Evolutionary conservation across 1,284 basidiomycete species (phyloP).

Genomic region (Naganishia sp.): DNA sequence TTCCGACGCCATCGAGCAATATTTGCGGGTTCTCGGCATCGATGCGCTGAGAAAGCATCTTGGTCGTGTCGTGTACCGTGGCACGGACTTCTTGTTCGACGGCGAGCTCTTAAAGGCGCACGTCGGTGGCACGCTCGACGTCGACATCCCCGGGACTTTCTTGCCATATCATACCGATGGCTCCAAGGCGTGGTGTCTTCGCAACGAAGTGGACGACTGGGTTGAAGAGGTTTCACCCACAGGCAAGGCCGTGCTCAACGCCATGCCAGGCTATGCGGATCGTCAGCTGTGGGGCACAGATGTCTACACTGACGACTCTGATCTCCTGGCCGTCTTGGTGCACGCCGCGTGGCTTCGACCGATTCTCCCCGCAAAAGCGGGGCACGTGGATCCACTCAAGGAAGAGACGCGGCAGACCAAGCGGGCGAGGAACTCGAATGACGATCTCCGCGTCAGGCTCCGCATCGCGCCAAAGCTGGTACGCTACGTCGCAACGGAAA

Average conservation of each 20-base stretch:
- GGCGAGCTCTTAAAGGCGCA: constrained; percentile 21
- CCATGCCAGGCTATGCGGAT: constrained; percentile 34
- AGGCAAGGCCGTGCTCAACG: constrained; percentile 26
- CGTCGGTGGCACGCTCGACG: constrained; percentile 30
- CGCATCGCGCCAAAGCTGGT: constrained; percentile 58
- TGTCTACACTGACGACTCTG: constrained; percentile 64
- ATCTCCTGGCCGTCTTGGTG: constrained; percentile 58
- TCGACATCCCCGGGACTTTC: constrained; percentile 30
- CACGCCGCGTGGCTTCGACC: constrained; percentile 60
- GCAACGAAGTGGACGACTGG: constrained; percentile 49
- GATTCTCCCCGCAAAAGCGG: constrained; percentile 33
- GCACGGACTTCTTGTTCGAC: constrained; percentile 28
- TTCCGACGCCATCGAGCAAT: constrained; percentile 32
- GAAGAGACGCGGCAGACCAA: not conserved
- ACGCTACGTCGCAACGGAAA: constrained; percentile 57
- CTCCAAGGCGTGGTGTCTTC: constrained; percentile 42
- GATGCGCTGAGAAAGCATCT: constrained; percentile 28
- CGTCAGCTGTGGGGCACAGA: constrained; percentile 61
- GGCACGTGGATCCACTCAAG: constrained; percentile 15
- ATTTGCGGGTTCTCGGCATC: constrained; percentile 32
- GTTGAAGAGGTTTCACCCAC: constrained; percentile 38
- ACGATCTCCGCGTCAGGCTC: constrained; percentile 56
- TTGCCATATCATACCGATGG: constrained; percentile 16
- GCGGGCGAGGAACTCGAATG: constrained; percentile 30
- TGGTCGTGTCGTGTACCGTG: constrained; percentile 30